Evolutionary conservation across 306 rosid species (phyloP).

Genomic region (Cicer judaicum): DNA sequence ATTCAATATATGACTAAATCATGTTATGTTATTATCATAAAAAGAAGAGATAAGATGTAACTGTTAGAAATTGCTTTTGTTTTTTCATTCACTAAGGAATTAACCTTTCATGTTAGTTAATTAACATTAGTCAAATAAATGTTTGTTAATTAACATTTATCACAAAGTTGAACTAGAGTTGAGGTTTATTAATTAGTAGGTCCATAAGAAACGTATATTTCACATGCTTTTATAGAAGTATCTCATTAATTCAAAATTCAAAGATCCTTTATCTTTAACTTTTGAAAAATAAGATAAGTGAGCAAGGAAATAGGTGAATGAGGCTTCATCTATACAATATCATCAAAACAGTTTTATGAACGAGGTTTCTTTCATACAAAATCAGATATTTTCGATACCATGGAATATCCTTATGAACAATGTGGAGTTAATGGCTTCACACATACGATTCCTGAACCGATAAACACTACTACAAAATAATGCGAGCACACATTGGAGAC

Average conservation of each 20-base stretch:
- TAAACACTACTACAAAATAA: too few species aligned
- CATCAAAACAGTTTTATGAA: neutral
- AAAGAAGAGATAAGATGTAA: constrained; percentile 40
- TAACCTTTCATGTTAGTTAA: constrained; percentile 13
- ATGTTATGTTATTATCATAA: neutral
- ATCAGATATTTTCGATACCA: neutral
- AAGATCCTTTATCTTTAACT: neutral
- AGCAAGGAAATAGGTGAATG: neutral
- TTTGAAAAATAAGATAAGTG: neutral
- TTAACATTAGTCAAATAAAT: constrained; percentile 1
- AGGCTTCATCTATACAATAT: constrained; percentile 8
- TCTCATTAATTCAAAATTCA: constrained; percentile 5
- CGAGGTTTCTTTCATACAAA: constrained; percentile 16
- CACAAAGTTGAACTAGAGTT: constrained; percentile 33
- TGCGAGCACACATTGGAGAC: too few species aligned
- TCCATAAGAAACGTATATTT: constrained; percentile 6
- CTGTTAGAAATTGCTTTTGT: constrained; percentile 20
- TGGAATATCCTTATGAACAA: constrained; percentile 21
- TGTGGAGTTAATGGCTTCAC: neutral
- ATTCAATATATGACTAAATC: constrained; percentile 39
- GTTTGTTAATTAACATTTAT: constrained; percentile 15
- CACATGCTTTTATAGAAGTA: too few species aligned
- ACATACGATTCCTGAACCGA: too few species aligned
- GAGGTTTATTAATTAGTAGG: constrained; percentile 38
- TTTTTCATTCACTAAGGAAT: constrained; percentile 21